Evolutionary conservation across 352 stramenopile genomes (phyloP), one percentile per base, ranked within the genome.

Genomic region (Globisporangium middletonii): DNA sequence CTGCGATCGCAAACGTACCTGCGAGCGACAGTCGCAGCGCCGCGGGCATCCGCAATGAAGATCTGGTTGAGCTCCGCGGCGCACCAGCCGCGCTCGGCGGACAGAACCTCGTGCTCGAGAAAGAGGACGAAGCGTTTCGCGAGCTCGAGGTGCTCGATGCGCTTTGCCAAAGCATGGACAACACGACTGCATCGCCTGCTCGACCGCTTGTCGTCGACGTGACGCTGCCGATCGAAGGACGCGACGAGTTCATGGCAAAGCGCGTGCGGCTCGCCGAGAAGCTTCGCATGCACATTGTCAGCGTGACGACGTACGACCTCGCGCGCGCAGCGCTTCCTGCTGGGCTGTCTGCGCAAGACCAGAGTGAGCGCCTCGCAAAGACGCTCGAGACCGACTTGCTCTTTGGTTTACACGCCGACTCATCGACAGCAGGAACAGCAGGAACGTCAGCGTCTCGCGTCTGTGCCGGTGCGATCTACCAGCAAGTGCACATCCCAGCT

Each of bases 71-170:
- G 41, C 77, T 84, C 53, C 80, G 83, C 46, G 63, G 62, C 33
- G 37, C 71, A 8, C 75, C 83, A 28, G 68, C 46, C 38, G 60
- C 68, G 0, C 47, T 72, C 45, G 58, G 63, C 18, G 77, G 75
- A 43, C 58, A 59, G 6, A 93, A 91, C 41, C 49, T 90, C 33
- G 42, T 75, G 11, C 62, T 92, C 35, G 66, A 83, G 37, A 83
- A 79, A n/a, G 79, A 90, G 33, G 77, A 88, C 67, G 76, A 89
- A 60, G 73, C 79, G n/a, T 89, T 87, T 52, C 69, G 79, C 41
- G 83, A 93, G 54, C 55, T 91, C 1, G 67, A 91, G 35, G 53
- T 44, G 15, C 47, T 91, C 18, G 37, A 60, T 2, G 15, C 50
- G 37, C 19, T 60, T 1, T 11, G 33, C 7, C 33, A 9, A 3